Evolutionary conservation across 495 filamentous ascomycete genomes (phyloP).

Genomic region (Margaritispora aquatica): DNA sequence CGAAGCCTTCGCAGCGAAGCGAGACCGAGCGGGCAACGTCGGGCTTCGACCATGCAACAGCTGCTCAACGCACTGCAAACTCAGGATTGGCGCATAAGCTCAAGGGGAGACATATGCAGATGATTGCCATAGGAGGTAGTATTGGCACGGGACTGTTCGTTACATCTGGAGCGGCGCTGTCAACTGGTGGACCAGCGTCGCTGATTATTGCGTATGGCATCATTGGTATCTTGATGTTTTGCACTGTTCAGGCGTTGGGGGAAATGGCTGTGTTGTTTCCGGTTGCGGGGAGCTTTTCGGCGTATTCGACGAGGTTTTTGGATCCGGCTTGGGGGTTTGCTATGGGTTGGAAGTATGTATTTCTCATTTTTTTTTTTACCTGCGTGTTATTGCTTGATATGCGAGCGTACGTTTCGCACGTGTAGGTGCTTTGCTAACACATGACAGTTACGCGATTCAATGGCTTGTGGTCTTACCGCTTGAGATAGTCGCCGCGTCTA

Average conservation of each 20-base stretch:
- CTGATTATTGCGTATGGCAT: constrained; percentile 78
- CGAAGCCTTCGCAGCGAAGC: constrained; percentile 15
- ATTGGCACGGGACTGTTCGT: constrained; percentile 84
- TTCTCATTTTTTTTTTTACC: constrained; percentile 18
- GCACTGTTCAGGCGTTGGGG: constrained; percentile 85
- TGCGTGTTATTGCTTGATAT: too few species aligned
- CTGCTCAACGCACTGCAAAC: constrained; percentile 67
- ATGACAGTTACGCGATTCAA: constrained; percentile 64
- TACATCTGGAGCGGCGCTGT: constrained; percentile 75
- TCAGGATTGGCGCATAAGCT: constrained; percentile 63
- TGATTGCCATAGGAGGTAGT: constrained; percentile 67
- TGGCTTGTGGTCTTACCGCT: constrained; percentile 87
- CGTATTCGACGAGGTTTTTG: constrained; percentile 87
- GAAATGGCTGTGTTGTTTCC: constrained; percentile 82
- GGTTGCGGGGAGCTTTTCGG: constrained; percentile 89
- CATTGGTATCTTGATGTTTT: constrained; percentile 87
- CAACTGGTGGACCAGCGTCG: constrained; percentile 77
- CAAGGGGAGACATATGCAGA: constrained; percentile 60
- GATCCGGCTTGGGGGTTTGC: constrained; percentile 98
- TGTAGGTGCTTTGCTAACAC: too few species aligned
- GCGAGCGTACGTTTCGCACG: too few species aligned
- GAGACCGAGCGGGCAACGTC: constrained; percentile 27
- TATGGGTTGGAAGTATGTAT: constrained; percentile 79
- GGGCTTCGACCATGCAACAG: constrained; percentile 66
- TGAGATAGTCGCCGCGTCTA: constrained; percentile 85